Base-by-base conservation (phyloP, 805 yeast genomes). In the Hanseniaspora valbyensis region DNA sequence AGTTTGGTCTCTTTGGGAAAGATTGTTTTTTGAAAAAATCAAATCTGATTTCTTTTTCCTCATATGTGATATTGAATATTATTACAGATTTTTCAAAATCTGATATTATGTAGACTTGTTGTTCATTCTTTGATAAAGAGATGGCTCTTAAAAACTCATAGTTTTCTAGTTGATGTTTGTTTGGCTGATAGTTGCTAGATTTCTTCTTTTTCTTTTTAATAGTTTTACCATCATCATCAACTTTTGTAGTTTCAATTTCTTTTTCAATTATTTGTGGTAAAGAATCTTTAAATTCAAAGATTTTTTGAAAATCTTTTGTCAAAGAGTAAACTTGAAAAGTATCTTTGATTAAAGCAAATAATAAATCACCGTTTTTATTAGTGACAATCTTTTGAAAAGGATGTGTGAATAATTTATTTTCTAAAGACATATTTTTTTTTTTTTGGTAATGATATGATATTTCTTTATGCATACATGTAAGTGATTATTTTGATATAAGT, bases 1-100 rank as follows among this genome's bases (percentile, higher is more conserved):
- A 80, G 57, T 87, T 81, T n/a, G 97, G 97, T 65, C 97, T 79
- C 65, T 90, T 90, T 33, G 96, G 88, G 59, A 86, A 82, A 4
- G 76, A 74, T 61, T 87, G 90, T 59, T 90, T 77, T 60, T 83
- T 82, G 36, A 75, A 58, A 18, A 81, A 61, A 33, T 85, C 66
- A 50, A 77, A 69, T 53, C 73, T 71, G 4, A 58, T 63, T 8
- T 61, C 55, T 37, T 58, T 48, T 7, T 44, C n/a, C n/a, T n/a
- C 52, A 3, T 50, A 49, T 38, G 62, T 59, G 19, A 78, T 56
- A 29, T 62, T 56, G 53, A 86, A 80, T 9, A 87, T 73, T 4
- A 83, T 70, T 16, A 80, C 80, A 2, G 94, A 79, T 65, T 90
- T 92, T 61, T 84, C 94, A 52, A 81, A 82, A 61, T 86, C 95